phyloP scores from a whole-genome alignment of 75 land plant genomes.

The Picea sitchensis region DNA sequence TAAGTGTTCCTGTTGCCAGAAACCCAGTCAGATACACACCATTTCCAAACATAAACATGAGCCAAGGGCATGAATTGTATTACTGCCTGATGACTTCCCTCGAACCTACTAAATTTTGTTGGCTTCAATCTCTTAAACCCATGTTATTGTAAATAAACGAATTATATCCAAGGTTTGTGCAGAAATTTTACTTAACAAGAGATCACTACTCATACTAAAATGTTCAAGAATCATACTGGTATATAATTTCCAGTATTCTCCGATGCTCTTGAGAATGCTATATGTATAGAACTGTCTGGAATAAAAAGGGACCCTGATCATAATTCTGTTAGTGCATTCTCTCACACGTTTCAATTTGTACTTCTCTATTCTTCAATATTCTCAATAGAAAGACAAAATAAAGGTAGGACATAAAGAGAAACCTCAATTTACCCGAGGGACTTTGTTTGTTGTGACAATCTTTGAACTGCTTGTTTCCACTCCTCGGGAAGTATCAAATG shows the following conservation, averaged over 20 bases:
- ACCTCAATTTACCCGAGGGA: not conserved
- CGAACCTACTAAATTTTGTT: not conserved
- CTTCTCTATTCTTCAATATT: not conserved
- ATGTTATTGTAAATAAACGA: not conserved
- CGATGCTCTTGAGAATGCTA: not conserved
- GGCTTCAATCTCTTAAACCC: not conserved
- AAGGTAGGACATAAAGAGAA: not conserved
- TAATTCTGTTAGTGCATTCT: not conserved
- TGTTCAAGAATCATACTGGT: not conserved
- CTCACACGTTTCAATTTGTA: not conserved
- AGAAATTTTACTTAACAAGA: not conserved
- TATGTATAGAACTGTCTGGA: not conserved
- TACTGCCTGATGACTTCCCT: not conserved
- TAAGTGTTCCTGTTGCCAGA: not conserved
- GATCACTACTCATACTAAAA: not conserved
- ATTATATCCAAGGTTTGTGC: not conserved
- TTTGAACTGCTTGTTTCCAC: not conserved
- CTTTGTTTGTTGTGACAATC: not conserved
- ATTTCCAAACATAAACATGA: not conserved
- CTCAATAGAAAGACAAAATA: not conserved
- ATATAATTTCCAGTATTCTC: not conserved
- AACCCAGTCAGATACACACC: not conserved
- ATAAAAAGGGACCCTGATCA: not conserved
- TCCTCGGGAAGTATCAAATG: not conserved
- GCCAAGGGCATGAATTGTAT: not conserved